Evolutionary conservation across 495 filamentous ascomycete genomes (phyloP).

Genomic region (Neurospora sp.): DNA sequence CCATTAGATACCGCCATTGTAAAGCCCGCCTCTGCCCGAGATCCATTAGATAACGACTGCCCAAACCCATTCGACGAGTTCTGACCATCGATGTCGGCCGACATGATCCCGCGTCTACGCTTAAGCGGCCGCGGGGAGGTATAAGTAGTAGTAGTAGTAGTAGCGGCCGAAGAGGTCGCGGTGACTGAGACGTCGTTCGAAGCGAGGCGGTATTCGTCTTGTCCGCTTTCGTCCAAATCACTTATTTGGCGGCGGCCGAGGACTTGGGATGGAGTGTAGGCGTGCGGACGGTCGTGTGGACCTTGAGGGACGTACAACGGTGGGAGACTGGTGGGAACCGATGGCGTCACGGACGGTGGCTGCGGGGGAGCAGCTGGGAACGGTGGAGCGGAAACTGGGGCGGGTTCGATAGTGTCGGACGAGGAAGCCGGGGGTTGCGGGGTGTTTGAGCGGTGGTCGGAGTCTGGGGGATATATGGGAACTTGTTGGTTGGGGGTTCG

Average conservation of each 20-base stretch:
- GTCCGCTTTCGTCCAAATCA: slow-evolving; percentile 9
- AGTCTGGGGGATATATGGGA: slow-evolving; percentile 15
- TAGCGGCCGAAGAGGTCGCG: slow-evolving; percentile 1
- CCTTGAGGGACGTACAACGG: not conserved
- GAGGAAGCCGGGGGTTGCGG: slow-evolving; percentile 27
- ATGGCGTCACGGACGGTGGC: slow-evolving; percentile 4
- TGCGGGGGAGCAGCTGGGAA: slow-evolving; percentile 11
- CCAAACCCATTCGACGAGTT: slow-evolving; percentile 26
- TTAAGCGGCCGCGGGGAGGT: slow-evolving; percentile 8
- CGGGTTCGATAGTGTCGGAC: slow-evolving; percentile 28
- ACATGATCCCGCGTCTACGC: slow-evolving; percentile 21
- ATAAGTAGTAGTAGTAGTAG: slow-evolving; percentile 3
- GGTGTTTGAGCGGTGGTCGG: slow-evolving; percentile 36
- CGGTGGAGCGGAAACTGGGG: slow-evolving; percentile 8
- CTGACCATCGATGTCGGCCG: slow-evolving; percentile 21
- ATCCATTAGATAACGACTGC: slow-evolving; percentile 28
- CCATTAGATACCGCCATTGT: slow-evolving; percentile 28
- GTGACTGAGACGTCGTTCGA: not conserved
- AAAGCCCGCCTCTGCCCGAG: slow-evolving; percentile 13
- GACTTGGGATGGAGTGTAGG: slow-evolving; percentile 6
- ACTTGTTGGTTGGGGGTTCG: slow-evolving; percentile 15
- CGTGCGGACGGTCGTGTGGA: slow-evolving; percentile 3
- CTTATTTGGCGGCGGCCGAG: slow-evolving; percentile 18
- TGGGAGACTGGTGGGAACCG: not conserved
- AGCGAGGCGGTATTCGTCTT: slow-evolving; percentile 5